Conservation (phyloP, 176 grass and related monocot species). For the barley (Hordeum vulgare) region DNA sequence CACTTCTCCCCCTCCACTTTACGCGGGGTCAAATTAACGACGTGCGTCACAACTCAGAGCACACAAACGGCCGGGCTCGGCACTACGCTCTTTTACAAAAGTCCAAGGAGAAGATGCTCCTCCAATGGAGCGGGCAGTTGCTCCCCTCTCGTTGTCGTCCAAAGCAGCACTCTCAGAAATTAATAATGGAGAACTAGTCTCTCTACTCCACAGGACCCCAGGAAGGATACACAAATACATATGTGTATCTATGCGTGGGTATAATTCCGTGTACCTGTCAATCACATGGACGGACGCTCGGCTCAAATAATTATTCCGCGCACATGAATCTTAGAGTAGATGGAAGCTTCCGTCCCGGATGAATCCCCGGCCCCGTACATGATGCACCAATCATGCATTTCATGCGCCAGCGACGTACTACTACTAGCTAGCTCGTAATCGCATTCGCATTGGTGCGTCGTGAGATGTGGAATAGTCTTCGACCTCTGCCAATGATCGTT, state of each 20-base stretch:
- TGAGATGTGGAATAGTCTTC: not conserved
- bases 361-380: not conserved
- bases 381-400: not conserved
- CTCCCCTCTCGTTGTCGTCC: not conserved
- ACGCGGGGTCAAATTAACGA: not conserved
- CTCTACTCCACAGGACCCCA: not conserved
- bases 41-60: not conserved
- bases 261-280: not conserved
- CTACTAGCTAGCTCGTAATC: not conserved
- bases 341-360: constrained; percentile 26
- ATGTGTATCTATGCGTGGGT: no score
- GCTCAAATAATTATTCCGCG: constrained; percentile 9
- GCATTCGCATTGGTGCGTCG: not conserved
- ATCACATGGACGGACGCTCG: constrained; percentile 19
- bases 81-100: not conserved
- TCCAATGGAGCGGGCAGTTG: not conserved
- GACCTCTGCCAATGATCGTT: not conserved
- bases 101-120: not conserved
- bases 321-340: not conserved
- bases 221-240: not conserved
- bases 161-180: not conserved
- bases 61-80: not conserved
- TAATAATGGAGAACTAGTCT: not conserved
- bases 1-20: not conserved
- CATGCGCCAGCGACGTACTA: not conserved